Conservation (phyloP, 139 green algal genomes). For the Tetraselmis striata region DNA sequence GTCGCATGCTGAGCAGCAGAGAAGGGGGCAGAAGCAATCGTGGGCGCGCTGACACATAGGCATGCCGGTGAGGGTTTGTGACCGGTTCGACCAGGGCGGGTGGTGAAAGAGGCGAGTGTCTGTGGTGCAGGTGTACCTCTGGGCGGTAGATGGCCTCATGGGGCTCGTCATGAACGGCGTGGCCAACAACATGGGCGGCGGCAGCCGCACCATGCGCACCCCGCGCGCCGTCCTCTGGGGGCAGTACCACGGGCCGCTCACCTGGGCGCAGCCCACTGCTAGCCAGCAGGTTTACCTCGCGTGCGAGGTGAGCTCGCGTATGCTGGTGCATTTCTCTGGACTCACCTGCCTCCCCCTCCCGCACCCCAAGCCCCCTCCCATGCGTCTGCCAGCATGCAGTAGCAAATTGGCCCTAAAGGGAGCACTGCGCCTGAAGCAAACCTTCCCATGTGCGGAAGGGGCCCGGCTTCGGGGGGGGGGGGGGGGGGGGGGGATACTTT, state of each 20-base stretch:
- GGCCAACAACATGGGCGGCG: slow-evolving; percentile 17
- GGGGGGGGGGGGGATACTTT: too few species aligned
- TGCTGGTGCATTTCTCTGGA: not conserved
- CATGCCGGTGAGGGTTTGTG: too few species aligned
- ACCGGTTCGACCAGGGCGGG: too few species aligned
- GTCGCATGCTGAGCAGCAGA: too few species aligned
- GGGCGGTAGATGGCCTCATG: slow-evolving; percentile 48
- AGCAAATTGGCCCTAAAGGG: too few species aligned
- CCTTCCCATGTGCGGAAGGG: too few species aligned
- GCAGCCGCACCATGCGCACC: slow-evolving; percentile 1
- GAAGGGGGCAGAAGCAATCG: too few species aligned
- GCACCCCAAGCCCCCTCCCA: not conserved
- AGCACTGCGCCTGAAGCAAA: too few species aligned
- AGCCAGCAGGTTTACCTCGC: not conserved
- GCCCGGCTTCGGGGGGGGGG: too few species aligned
- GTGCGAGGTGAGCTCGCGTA: not conserved
- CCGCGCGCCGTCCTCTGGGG: slow-evolving; percentile 50
- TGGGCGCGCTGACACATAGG: too few species aligned
- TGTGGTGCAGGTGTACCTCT: slow-evolving; percentile 47
- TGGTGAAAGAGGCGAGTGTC: too few species aligned
- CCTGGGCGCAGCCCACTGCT: not conserved
- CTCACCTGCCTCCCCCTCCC: not conserved
- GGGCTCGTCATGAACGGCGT: slow-evolving; percentile 45
- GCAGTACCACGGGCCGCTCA: not conserved
- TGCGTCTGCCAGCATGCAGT: too few species aligned